Conservation (phyloP, 495 filamentous ascomycete genomes). For the Filosporella fistucella region DNA sequence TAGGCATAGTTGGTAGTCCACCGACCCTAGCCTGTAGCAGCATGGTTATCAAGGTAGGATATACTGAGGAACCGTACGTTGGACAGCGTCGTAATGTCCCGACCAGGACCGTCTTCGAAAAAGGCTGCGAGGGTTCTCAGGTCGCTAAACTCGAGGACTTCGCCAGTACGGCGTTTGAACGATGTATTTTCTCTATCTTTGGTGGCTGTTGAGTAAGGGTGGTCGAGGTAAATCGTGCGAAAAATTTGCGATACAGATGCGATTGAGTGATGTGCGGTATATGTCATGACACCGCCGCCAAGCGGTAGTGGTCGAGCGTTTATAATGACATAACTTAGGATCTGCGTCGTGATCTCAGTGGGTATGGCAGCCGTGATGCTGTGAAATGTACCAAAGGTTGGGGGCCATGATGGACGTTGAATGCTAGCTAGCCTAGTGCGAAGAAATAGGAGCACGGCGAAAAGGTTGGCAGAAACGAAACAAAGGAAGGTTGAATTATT, state of each 20-base stretch:
- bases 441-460: background rate
- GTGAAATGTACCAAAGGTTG: slow-evolving; percentile 9
- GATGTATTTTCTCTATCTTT: background rate
- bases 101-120: slow-evolving; percentile 5
- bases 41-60: slow-evolving; percentile 7
- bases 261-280: slow-evolving; percentile 4
- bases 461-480: background rate
- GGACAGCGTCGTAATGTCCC: background rate
- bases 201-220: background rate
- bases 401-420: no score
- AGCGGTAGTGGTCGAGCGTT: slow-evolving; percentile 6
- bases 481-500: background rate
- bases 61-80: slow-evolving; percentile 1
- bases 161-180: slow-evolving; percentile 3
- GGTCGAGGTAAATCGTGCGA: no score
- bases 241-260: slow-evolving; percentile 2
- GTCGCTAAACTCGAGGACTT: slow-evolving; percentile 8
- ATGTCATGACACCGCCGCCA: background rate
- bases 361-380: slow-evolving; percentile 4
- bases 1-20: slow-evolving; percentile 15
- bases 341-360: slow-evolving; percentile 12
- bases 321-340: slow-evolving; percentile 8
- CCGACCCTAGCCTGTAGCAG: background rate
- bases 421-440: background rate
- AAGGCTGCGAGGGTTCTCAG: slow-evolving; percentile 5